Base-by-base conservation (phyloP, 2,329 filamentous ascomycete genomes). In the Gaeumannomyces tritici region DNA sequence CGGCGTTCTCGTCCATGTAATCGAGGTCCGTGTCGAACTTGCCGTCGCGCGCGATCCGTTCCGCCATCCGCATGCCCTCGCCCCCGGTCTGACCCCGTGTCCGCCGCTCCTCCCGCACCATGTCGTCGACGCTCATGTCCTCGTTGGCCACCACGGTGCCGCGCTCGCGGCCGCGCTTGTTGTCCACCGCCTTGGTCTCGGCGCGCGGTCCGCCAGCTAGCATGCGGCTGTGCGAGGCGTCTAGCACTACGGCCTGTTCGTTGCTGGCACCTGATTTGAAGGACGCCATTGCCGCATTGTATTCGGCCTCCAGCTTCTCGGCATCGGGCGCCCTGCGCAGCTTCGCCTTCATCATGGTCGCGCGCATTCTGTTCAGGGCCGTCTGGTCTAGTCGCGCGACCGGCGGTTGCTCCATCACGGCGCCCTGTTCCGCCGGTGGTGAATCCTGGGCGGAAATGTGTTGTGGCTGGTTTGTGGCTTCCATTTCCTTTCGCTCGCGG, bases 1-100 rank as follows among this genome's bases (percentile, higher is more conserved):
- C 83, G 21, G 95, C 95, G 71, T 99, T 98, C 69, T 98, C 95
- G 72, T 99, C 93, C 82, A 98, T 89, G 76, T 99, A 99, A 62
- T 99, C 93, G 29, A 99, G 85, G 73, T 96, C 89, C 70, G 96
- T 87, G 77, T 91, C 88, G 72, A 96, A 99, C 71, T 93, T 96
- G 59, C 77, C 84, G 73, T 99, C 95, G 72, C 96, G 96, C 62
- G 93, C 91, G 68, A 99, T 99, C 64, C 93, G 87, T 73, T 98
- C 93, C 3, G 95, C 95, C 35, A 97, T 83, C 4, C 90, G 85
- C 68, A 87, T 80, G 1, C 90, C 90, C 71, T 97, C 93, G 61
- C 91, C 91, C 55, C 90, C 91, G 4, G 80, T 79, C 70, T 91
- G 86, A 21, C 88, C 88, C 63, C 87, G 88, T 5, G 91, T 97